These are phyloP conservation scores for Pythium brachiatum DNA, from an alignment of 352 stramenopile genomes.

Conservation along the genomic window DNA sequence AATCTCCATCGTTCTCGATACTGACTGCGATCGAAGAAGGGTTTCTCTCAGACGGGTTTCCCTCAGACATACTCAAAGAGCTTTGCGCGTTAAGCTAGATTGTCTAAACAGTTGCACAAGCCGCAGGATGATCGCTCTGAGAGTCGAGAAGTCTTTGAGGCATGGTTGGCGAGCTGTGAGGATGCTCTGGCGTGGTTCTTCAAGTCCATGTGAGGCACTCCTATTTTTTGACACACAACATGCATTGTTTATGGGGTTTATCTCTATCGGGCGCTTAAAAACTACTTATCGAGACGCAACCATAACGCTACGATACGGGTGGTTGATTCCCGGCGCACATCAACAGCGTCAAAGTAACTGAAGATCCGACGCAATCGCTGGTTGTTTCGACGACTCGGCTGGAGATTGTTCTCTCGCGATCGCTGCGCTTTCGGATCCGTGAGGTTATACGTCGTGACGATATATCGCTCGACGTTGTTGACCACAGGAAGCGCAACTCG, in stretches of 20 bases:
- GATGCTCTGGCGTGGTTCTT: conserved; percentile 16
- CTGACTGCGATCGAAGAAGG: conserved; percentile 21
- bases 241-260: conserved; percentile 11
- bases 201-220: conserved; percentile 15
- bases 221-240: conserved; percentile 8
- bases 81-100: conserved; percentile 14
- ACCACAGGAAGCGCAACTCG: conserved; percentile 28
- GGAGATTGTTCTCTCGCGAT: conserved; percentile 20
- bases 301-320: conserved; percentile 9
- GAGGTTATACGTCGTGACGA: conserved; percentile 24
- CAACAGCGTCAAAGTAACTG: too few species aligned
- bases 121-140: conserved; percentile 5
- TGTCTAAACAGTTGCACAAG: conserved; percentile 17
- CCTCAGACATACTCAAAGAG: conserved; percentile 13
- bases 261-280: conserved; percentile 1
- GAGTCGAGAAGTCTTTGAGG: conserved; percentile 16
- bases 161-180: conserved; percentile 20
- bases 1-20: conserved; percentile 23
- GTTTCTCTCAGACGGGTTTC: conserved; percentile 15
- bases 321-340: too few species aligned
- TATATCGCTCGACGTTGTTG: conserved; percentile 24
- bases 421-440: conserved; percentile 25
- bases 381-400: conserved; percentile 18
- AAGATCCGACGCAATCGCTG: conserved; percentile 26
- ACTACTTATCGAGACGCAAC: conserved; percentile 5